phyloP scores from a whole-genome alignment of 106 monocot genomes.

The Xerophyta viscosa region DNA sequence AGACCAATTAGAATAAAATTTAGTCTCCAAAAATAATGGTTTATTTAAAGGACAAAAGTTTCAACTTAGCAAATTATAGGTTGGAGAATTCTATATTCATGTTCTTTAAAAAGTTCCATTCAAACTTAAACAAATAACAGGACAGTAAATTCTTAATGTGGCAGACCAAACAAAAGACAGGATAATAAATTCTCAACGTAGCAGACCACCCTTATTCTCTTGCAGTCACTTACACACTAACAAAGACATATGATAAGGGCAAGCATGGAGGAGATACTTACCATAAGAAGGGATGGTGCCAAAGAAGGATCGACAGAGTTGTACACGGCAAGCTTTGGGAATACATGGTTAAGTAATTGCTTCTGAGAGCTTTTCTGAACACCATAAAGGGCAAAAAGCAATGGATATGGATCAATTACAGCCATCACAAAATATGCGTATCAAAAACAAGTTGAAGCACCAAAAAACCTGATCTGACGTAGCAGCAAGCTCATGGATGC shows the following conservation, averaged over 20 bases:
- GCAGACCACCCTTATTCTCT: too few relatives aligned
- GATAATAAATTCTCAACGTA: too few relatives aligned
- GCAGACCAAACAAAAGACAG: too few relatives aligned
- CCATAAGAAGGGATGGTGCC: slow-evolving; percentile 97
- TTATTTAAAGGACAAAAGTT: too few relatives aligned
- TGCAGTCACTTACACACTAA: too few relatives aligned
- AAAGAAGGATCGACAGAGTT: slow-evolving; percentile 97
- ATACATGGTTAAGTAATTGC: slow-evolving; percentile 80
- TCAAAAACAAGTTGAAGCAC: background rate
- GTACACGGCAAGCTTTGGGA: slow-evolving; percentile 97
- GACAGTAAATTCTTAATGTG: too few relatives aligned
- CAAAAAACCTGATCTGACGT: slow-evolving; percentile 87
- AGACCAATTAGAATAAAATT: background rate
- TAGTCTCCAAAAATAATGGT: too few relatives aligned
- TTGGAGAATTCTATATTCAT: too few relatives aligned
- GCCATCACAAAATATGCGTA: too few relatives aligned
- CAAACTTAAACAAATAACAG: too few relatives aligned
- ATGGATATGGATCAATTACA: slow-evolving; percentile 1
- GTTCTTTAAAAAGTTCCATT: too few relatives aligned
- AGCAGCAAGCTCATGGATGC: slow-evolving; percentile 86
- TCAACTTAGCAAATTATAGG: too few relatives aligned
- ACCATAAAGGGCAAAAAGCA: slow-evolving; percentile 1
- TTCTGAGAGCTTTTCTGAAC: slow-evolving; percentile 85
- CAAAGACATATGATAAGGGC: background rate
- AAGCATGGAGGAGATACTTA: slow-evolving; percentile 11